Percentiles rank a stretch among this genome's conserved stretches.
Conservation (phyloP, 2,329 filamentous ascomycete species). For the Akanthomyces muscarius region DNA sequence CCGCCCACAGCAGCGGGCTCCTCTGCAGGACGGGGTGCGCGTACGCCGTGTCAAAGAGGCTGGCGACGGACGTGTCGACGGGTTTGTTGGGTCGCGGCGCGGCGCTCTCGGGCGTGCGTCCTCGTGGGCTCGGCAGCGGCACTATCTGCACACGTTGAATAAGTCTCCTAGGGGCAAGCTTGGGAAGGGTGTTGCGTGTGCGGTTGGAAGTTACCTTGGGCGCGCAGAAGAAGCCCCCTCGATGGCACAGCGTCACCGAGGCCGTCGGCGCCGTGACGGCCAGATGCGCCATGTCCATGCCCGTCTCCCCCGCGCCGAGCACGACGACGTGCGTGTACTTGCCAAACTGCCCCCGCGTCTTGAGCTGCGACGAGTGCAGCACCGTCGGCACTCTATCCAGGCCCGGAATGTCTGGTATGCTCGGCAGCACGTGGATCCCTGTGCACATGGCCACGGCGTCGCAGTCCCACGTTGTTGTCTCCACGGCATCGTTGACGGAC, state of each 20-base stretch:
- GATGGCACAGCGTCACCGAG: constrained; percentile 41
- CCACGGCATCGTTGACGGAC: not conserved
- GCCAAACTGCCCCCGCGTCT: constrained; percentile 40
- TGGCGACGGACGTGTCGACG: constrained; percentile 43
- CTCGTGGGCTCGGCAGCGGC: constrained; percentile 20
- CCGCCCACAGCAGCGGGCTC: constrained; percentile 40
- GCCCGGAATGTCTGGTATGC: constrained; percentile 36
- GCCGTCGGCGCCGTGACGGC: constrained; percentile 40
- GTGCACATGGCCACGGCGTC: constrained; percentile 45
- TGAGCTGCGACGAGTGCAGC: constrained; percentile 42
- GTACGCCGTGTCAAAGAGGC: constrained; percentile 49
- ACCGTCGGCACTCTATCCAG: constrained; percentile 34
- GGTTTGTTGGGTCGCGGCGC: constrained; percentile 36
- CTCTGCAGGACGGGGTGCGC: constrained; percentile 43
- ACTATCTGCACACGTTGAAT: constrained; percentile 24
- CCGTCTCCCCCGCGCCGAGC: constrained; percentile 43
- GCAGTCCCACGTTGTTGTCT: constrained; percentile 24
- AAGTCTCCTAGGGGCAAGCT: no score
- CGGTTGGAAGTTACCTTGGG: constrained; percentile 34
- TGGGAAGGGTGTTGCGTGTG: no score
- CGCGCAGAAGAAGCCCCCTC: constrained; percentile 43
- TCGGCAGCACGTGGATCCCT: constrained; percentile 40
- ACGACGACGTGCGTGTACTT: constrained; percentile 36
- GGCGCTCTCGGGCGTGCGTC: constrained; percentile 35
- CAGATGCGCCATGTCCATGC: constrained; percentile 42